Evolutionary conservation across 306 rosid genomes (phyloP), one percentile per base, ranked within the genome.

Genomic region (Cyclanthera cordifolia): DNA sequence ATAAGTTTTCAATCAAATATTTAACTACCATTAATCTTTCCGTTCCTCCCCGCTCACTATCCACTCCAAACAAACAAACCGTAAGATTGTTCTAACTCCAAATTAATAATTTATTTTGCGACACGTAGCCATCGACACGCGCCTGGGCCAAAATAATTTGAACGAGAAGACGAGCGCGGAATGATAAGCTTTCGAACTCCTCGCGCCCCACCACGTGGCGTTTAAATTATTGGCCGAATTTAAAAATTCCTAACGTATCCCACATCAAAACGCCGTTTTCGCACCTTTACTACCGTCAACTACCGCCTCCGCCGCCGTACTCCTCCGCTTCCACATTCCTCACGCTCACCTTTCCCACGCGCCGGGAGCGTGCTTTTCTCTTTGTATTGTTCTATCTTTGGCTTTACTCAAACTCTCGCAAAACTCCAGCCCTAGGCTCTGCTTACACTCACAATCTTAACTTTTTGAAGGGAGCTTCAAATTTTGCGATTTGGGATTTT

Each of bases 161-260:
- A 87, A 92, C 82, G 79, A 25, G 81, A 74, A 71, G 83, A 77
- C 88, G 80, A 89, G 95, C 97, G 97, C 96, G 88, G 86, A 87
- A 87, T 76, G 76, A 63, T 73, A 64, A 75, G 70, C 53, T 43
- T 64, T 64, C 13, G 9, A 24, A 54, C 72, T 56, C 7, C 28
- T 55, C 45, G 55, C 86, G 39, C 81, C 97, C 89, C 84, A 80
- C 91, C 98, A 87, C 59, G 93, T 93, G 93, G 60, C 47, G 10
- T 34, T 64, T 75, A 72, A 70, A 65, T 47, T 74, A 61, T 56
- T 69, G 52, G 54, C 14, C 50, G 34, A 75, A 75, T 59, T 78
- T 84, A 79, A 79, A 87, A 82, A 24, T 32, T 17, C 54, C 70
- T 12, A 59, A 4, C 52, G 51, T 52, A 84, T 80, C 12, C 80